These are phyloP conservation scores for Iris macrosiphon DNA, from an alignment of 106 monocot species.

Conservation along the genomic window DNA sequence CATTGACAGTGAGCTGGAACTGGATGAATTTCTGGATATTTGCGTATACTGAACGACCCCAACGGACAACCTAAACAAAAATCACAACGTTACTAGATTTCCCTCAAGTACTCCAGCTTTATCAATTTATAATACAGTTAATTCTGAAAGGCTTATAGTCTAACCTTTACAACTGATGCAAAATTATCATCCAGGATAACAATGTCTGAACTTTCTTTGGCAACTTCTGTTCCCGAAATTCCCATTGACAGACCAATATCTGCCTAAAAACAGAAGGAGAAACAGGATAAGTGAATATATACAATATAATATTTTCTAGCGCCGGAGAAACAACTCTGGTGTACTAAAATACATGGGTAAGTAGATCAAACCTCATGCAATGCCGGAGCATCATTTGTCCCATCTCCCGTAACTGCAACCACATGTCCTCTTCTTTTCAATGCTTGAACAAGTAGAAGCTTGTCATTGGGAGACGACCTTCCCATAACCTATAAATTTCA, in stretches of 20 bases:
- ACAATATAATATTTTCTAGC: no score
- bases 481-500: conserved; percentile 60
- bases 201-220: conserved; percentile 67
- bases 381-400: conserved; percentile 91
- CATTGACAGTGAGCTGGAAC: conserved; percentile 82
- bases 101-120: no score
- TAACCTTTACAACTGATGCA: conserved; percentile 59
- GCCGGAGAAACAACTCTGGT: background rate
- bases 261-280: conserved; percentile 27
- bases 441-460: conserved; percentile 80
- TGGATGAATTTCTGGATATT: conserved; percentile 86
- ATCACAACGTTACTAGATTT: background rate
- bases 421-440: conserved; percentile 67
- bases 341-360: background rate
- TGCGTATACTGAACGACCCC: conserved; percentile 75
- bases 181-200: conserved; percentile 67
- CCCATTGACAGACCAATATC: conserved; percentile 79
- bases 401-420: conserved; percentile 91
- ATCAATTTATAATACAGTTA: background rate
- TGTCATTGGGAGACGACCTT: conserved; percentile 79
- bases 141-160: background rate
- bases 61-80: conserved; percentile 59
- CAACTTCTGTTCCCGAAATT: conserved; percentile 64
- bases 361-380: conserved; percentile 50
- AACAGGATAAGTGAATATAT: background rate